Conservation (phyloP, 208 protist species). For the Trypanosoma rangeli region DNA sequence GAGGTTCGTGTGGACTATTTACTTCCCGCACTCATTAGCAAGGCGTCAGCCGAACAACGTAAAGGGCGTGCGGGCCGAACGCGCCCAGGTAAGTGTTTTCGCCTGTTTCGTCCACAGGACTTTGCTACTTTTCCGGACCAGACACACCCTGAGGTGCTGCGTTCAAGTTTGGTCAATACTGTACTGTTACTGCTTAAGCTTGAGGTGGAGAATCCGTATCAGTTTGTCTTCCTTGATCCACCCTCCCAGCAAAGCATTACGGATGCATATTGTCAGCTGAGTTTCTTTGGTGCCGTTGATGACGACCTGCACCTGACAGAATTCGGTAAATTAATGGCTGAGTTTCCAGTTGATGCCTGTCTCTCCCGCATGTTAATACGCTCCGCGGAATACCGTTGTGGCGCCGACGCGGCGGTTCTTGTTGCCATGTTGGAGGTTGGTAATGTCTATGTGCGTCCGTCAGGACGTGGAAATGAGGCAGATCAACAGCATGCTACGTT, state of each 20-base stretch:
- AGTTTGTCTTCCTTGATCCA: constrained; percentile 98
- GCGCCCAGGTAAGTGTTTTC: constrained; percentile 97
- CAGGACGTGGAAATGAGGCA: constrained; percentile 38
- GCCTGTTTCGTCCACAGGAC: constrained; percentile 93
- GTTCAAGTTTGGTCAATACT: constrained; percentile 95
- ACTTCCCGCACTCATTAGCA: constrained; percentile 97
- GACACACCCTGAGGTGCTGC: constrained; percentile 96
- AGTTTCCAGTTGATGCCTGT: constrained; percentile 87
- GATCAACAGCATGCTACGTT: constrained; percentile 44
- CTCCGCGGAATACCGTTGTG: constrained; percentile 65
- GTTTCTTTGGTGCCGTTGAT: constrained; percentile 98
- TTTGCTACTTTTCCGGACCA: constrained; percentile 78
- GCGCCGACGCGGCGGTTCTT: constrained; percentile 78
- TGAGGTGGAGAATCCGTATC: constrained; percentile 94
- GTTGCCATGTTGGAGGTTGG: constrained; percentile 88
- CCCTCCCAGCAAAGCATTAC: constrained; percentile 96
- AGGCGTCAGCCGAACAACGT: constrained; percentile 98
- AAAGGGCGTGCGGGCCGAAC: constrained; percentile 99
- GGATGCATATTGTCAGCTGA: constrained; percentile 95
- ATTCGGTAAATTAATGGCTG: constrained; percentile 69
- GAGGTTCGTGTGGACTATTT: constrained; percentile 96
- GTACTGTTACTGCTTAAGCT: constrained; percentile 96
- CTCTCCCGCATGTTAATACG: constrained; percentile 93
- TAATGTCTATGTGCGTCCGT: constrained; percentile 59
- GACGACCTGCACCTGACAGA: constrained; percentile 87